These are phyloP conservation scores for Globisporangium viniferum DNA, from an alignment of 352 stramenopile genomes.

Conservation along the genomic window DNA sequence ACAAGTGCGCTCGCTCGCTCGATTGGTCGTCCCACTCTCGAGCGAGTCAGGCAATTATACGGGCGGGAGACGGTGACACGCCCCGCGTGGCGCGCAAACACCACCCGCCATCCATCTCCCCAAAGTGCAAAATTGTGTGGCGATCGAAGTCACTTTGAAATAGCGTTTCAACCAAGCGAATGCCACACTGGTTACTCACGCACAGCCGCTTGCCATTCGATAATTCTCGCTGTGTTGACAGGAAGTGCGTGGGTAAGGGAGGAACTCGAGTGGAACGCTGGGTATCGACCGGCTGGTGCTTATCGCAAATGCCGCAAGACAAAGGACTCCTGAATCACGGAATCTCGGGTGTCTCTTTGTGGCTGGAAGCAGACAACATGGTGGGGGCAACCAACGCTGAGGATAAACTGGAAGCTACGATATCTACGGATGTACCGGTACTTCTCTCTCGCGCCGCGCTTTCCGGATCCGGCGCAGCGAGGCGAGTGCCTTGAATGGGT, in stretches of 20 bases:
- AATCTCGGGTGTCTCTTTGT: no score
- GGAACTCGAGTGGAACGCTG: no score
- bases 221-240: background rate
- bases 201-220: background rate
- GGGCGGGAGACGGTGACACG: background rate
- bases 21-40: background rate
- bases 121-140: conserved; percentile 4
- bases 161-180: background rate
- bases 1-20: background rate
- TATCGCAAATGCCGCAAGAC: no score
- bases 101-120: background rate
- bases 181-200: background rate
- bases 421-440: background rate
- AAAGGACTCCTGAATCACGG: no score
- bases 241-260: background rate
- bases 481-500: no score
- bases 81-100: background rate
- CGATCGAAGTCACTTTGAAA: background rate
- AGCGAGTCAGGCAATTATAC: background rate
- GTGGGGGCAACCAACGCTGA: background rate
- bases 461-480: background rate
- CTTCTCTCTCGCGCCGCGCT: background rate
- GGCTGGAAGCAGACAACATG: no score
- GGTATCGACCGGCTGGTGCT: no score
- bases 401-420: background rate